Evolutionary conservation across 1,284 basidiomycete genomes (phyloP).

Genomic region (Papiliotrema fonsecae): DNA sequence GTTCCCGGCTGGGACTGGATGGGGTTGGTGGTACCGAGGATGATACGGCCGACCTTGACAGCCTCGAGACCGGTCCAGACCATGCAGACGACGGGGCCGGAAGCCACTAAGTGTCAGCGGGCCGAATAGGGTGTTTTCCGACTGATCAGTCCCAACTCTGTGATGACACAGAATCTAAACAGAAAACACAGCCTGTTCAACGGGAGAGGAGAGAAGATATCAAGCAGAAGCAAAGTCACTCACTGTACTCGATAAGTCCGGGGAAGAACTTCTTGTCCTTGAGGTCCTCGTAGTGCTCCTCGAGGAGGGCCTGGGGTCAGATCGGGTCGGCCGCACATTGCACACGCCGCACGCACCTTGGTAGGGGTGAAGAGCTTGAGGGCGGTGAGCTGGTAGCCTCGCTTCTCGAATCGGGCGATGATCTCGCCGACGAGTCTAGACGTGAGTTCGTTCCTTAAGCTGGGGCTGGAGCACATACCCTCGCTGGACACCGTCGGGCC

Average conservation of each 20-base stretch:
- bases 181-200: too few relatives aligned
- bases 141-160: too few relatives aligned
- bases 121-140: constrained; percentile 8
- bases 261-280: constrained; percentile 88
- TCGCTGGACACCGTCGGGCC: constrained; percentile 97
- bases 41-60: constrained; percentile 89
- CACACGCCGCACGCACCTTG: constrained; percentile 40
- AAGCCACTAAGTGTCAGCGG: constrained; percentile 55
- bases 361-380: constrained; percentile 62
- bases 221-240: constrained; percentile 8
- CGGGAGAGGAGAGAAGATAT: too few relatives aligned
- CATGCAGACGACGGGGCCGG: constrained; percentile 94
- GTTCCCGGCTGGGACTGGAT: constrained; percentile 65
- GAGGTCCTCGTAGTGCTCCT: constrained; percentile 91
- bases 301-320: constrained; percentile 62
- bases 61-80: constrained; percentile 96
- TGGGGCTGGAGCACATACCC: constrained; percentile 42
- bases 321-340: background rate
- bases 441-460: background rate
- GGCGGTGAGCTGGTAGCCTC: constrained; percentile 71
- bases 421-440: constrained; percentile 79
- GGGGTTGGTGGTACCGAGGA: constrained; percentile 98
- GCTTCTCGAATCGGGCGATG: constrained; percentile 87
- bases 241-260: constrained; percentile 77
- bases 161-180: too few relatives aligned